Percentiles rank a stretch among this genome's conserved stretches.
phyloP scores from a whole-genome alignment of 352 stramenopile genomes.

The Pythium grandisporangium region DNA sequence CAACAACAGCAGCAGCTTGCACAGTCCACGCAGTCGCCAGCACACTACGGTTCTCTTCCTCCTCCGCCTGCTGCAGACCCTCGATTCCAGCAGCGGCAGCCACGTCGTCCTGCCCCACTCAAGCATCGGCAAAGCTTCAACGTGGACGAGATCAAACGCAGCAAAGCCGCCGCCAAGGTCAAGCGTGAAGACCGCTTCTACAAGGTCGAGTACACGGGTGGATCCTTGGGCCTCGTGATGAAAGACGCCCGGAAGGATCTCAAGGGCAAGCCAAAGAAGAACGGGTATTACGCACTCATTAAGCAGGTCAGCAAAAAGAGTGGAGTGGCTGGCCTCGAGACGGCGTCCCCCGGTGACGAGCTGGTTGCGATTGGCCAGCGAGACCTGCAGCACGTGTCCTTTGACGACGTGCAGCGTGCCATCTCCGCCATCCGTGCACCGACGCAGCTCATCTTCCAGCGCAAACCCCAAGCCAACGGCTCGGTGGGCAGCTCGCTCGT shows the following conservation, averaged over 20 bases:
- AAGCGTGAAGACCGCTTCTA: conserved; percentile 40
- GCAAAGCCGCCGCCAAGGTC: conserved; percentile 4
- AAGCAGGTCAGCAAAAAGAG: conserved; percentile 39
- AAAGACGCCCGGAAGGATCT: conserved; percentile 34
- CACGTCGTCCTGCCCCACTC: conserved; percentile 14
- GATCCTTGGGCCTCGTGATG: conserved; percentile 23
- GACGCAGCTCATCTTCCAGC: conserved; percentile 62
- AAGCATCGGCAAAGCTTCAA: conserved; percentile 54
- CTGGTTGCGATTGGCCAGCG: conserved; percentile 59
- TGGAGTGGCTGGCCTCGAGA: conserved; percentile 40
- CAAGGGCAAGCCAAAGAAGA: conserved; percentile 45
- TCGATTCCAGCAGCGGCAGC: conserved; percentile 2
- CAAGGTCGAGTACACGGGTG: conserved; percentile 51
- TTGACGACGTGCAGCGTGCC: conserved; percentile 45
- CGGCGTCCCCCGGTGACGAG: conserved; percentile 39
- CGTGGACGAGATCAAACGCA: conserved; percentile 24
- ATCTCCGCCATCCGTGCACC: conserved; percentile 28
- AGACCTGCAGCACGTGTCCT: conserved; percentile 54
- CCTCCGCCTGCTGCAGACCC: background rate
- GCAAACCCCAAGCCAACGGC: conserved; percentile 13
- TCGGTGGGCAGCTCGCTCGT: conserved; percentile 31
- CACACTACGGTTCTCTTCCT: too few species aligned
- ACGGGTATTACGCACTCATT: conserved; percentile 56
- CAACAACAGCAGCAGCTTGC: background rate
- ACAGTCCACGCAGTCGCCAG: background rate